Evolutionary conservation across 352 stramenopile species (phyloP).

Genomic region (Globisporangium megalacanthum): DNA sequence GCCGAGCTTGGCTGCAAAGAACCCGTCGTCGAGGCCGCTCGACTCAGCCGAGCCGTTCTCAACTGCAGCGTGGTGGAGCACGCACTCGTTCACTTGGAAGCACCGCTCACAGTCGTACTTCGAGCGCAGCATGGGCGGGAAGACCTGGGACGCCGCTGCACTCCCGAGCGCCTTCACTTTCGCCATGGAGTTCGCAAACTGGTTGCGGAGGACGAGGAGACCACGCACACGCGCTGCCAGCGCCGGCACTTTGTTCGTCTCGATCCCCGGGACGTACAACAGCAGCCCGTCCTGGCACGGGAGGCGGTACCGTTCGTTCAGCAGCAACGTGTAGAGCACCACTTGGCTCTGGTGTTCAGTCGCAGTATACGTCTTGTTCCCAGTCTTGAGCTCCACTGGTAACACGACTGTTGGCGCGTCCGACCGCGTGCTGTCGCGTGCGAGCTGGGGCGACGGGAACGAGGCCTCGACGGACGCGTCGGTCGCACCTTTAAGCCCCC

Average conservation of each 20-base stretch:
- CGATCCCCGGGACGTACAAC: slow-evolving; percentile 65
- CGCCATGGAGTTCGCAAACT: slow-evolving; percentile 55
- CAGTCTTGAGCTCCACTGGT: slow-evolving; percentile 87
- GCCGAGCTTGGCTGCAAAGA: slow-evolving; percentile 51
- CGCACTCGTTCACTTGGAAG: slow-evolving; percentile 80
- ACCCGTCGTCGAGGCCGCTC: slow-evolving; percentile 51
- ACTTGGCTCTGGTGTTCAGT: slow-evolving; percentile 81
- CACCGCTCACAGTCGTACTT: slow-evolving; percentile 68
- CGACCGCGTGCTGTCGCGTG: not conserved
- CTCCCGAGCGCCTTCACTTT: slow-evolving; percentile 50
- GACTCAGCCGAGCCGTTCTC: slow-evolving; percentile 67
- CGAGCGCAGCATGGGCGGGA: slow-evolving; percentile 70
- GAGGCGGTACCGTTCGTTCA: slow-evolving; percentile 74
- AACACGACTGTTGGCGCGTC: slow-evolving; percentile 25
- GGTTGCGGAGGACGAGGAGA: slow-evolving; percentile 67
- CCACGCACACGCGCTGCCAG: slow-evolving; percentile 52
- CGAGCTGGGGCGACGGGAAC: slow-evolving; percentile 17
- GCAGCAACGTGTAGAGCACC: slow-evolving; percentile 83
- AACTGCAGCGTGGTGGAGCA: slow-evolving; percentile 76
- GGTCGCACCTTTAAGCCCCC: slow-evolving; percentile 73
- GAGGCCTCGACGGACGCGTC: slow-evolving; percentile 61
- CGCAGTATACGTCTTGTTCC: slow-evolving; percentile 52
- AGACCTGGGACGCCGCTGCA: slow-evolving; percentile 36
- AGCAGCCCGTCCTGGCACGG: slow-evolving; percentile 54
- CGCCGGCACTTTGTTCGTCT: slow-evolving; percentile 60